phyloP scores from a whole-genome alignment of 2,329 filamentous ascomycete genomes.

The Colletotrichum lupini region DNA sequence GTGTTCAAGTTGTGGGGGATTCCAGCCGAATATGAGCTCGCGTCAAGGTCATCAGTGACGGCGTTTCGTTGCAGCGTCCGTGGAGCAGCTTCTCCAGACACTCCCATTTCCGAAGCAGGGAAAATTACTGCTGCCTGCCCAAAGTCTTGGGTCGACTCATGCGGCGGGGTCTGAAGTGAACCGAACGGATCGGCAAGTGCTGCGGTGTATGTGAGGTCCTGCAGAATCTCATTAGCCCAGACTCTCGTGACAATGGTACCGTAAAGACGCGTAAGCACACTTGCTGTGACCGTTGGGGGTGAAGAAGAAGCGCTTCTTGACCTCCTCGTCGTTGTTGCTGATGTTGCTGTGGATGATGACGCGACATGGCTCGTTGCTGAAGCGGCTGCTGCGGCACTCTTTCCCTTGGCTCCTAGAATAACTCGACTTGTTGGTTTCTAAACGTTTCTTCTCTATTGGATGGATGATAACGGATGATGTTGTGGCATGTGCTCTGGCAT shows the following conservation, averaged over 20 bases:
- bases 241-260: neutral
- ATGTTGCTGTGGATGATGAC: neutral
- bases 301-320: neutral
- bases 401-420: neutral
- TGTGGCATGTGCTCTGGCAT: neutral
- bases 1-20: neutral
- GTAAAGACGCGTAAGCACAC: neutral
- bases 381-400: neutral
- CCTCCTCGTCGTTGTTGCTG: neutral
- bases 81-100: neutral
- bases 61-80: neutral
- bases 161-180: neutral
- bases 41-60: neutral
- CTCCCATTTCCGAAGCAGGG: neutral
- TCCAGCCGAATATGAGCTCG: neutral
- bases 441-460: neutral
- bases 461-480: neutral
- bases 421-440: neutral
- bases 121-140: neutral
- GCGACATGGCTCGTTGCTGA: neutral
- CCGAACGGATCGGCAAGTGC: neutral
- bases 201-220: neutral
- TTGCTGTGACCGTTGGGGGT: neutral
- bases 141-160: neutral
- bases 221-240: neutral